A percentile compares a stretch with the other conserved stretches of the same genome.
These are phyloP conservation scores for Phytophthora chlamydospora DNA, from an alignment of 352 stramenopile genomes.

Conservation along the genomic window DNA sequence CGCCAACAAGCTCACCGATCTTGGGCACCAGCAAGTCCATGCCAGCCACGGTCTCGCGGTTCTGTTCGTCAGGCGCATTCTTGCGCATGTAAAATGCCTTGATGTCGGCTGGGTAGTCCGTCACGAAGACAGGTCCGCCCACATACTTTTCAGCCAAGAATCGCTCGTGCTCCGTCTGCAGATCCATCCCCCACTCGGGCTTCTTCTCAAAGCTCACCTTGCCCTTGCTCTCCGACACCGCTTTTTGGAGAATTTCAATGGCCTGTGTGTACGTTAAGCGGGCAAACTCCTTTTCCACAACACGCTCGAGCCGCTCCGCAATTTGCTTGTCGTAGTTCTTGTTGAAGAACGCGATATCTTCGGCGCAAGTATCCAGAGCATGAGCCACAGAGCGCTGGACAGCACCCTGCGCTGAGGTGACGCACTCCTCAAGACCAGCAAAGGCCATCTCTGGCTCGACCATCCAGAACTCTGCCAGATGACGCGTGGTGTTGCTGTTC, in stretches of 20 bases:
- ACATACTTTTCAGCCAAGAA: conserved; percentile 92
- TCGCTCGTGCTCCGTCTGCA: conserved; percentile 97
- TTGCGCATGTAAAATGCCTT: conserved; percentile 99
- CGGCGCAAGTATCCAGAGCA: conserved; percentile 82
- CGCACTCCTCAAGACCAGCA: conserved; percentile 85
- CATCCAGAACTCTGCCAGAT: conserved; percentile 99
- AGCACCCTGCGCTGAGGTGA: conserved; percentile 93
- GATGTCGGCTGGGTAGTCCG: conserved; percentile 97
- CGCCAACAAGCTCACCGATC: conserved; percentile 96
- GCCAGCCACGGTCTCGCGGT: conserved; percentile 95
- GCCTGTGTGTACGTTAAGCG: conserved; percentile 95
- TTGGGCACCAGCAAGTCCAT: conserved; percentile 98
- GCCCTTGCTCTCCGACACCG: conserved; percentile 32
- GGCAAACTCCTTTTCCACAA: conserved; percentile 90
- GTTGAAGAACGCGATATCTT: conserved; percentile 95
- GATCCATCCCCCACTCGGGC: conserved; percentile 94
- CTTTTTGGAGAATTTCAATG: conserved; percentile 93
- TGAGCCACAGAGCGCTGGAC: conserved; percentile 90
- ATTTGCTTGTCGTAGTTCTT: conserved; percentile 91
- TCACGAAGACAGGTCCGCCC: conserved; percentile 94
- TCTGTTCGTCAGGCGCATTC: conserved; percentile 81
- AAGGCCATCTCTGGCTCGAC: conserved; percentile 95
- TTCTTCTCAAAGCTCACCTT: conserved; percentile 84
- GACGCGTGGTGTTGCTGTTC: conserved; percentile 97
- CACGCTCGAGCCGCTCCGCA: conserved; percentile 79